Percentiles rank a stretch among this genome's conserved stretches.
Evolutionary conservation across 495 filamentous ascomycete genomes (phyloP).

Genomic region (Lindgomyces ingoldianus): DNA sequence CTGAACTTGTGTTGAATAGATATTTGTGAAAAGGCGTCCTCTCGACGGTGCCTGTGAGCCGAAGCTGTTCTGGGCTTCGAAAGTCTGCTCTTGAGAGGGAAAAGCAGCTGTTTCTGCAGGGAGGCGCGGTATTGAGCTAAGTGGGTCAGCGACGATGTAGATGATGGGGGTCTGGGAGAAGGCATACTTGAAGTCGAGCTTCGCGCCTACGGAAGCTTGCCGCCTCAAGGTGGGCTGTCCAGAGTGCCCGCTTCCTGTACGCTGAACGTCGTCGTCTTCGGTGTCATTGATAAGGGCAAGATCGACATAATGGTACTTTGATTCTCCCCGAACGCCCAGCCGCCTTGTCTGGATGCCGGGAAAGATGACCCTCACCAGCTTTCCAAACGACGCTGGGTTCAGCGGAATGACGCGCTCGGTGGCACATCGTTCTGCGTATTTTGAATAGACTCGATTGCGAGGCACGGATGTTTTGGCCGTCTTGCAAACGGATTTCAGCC

Average conservation of each 20-base stretch:
- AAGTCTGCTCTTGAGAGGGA: constrained; percentile 48
- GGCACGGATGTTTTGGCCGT: constrained; percentile 83
- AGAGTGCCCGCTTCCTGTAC: not conserved
- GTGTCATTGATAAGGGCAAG: constrained; percentile 68
- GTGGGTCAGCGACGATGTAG: constrained; percentile 8
- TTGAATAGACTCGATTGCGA: constrained; percentile 87
- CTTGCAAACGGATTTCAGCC: constrained; percentile 80
- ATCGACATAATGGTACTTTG: constrained; percentile 97
- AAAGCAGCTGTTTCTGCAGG: constrained; percentile 68
- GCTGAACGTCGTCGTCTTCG: constrained; percentile 25
- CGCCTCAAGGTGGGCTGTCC: constrained; percentile 7
- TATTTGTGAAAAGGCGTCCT: constrained; percentile 44
- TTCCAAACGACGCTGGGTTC: constrained; percentile 96
- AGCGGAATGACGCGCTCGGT: constrained; percentile 88
- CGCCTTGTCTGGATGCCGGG: constrained; percentile 89
- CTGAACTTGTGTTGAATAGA: constrained; percentile 33
- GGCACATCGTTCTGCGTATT: constrained; percentile 86
- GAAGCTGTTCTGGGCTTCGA: constrained; percentile 29
- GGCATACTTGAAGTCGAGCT: constrained; percentile 49
- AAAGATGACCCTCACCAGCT: constrained; percentile 93
- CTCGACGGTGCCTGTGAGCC: constrained; percentile 30
- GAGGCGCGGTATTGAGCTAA: constrained; percentile 48
- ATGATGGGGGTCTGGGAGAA: not conserved
- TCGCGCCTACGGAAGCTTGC: constrained; percentile 38
- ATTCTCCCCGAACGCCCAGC: constrained; percentile 90